These are phyloP conservation scores for Salix exigua DNA, from an alignment of 345 rosid genomes.

Conservation along the genomic window DNA sequence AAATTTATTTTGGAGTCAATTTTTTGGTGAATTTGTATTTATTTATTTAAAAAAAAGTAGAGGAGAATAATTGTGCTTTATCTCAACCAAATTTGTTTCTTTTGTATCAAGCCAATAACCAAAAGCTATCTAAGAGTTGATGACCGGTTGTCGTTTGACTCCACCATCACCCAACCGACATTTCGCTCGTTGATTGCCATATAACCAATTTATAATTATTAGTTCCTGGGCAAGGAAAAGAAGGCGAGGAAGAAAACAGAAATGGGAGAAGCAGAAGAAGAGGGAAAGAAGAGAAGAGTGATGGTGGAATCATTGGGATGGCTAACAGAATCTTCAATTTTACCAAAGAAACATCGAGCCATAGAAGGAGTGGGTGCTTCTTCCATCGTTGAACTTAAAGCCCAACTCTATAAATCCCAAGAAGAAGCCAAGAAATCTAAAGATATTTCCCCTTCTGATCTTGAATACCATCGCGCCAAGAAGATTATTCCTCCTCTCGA, in stretches of 20 bases:
- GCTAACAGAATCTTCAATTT: slow-evolving; percentile 83
- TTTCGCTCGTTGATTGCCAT: too few species aligned
- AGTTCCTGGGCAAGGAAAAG: background rate
- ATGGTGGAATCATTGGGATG: slow-evolving; percentile 88
- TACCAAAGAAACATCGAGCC: slow-evolving; percentile 83
- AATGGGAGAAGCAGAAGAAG: slow-evolving; percentile 39
- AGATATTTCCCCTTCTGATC: slow-evolving; percentile 45
- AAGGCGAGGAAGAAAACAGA: background rate
- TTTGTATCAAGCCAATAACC: too few species aligned
- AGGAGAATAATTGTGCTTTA: too few species aligned
- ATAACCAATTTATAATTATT: too few species aligned
- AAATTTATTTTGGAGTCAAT: too few species aligned
- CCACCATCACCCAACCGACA: too few species aligned
- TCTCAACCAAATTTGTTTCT: too few species aligned
- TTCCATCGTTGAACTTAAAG: slow-evolving; percentile 84
- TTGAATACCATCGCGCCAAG: slow-evolving; percentile 76
- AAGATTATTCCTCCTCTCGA: slow-evolving; percentile 45
- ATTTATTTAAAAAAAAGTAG: too few species aligned
- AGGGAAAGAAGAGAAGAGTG: slow-evolving; percentile 52
- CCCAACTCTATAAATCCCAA: slow-evolving; percentile 81
- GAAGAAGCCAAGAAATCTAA: slow-evolving; percentile 70
- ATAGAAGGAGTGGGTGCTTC: slow-evolving; percentile 89
- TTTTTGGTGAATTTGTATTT: too few species aligned
- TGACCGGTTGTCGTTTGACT: too few species aligned
- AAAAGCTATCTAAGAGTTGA: too few species aligned